Conservation (phyloP, 2,329 filamentous ascomycete genomes). For the Aspergillus clavatus region DNA sequence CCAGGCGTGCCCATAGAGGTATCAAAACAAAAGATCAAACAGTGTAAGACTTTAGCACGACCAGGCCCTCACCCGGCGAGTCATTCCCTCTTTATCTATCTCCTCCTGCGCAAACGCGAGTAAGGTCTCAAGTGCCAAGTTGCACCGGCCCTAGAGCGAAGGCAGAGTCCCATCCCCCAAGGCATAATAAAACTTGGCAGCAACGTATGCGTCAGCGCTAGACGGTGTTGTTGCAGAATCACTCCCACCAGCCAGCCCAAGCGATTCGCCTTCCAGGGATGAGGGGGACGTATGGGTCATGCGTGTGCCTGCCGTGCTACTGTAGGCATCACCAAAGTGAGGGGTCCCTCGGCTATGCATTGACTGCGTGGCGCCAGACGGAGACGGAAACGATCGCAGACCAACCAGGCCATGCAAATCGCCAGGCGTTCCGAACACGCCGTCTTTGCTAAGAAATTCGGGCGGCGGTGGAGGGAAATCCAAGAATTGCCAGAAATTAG, state of each 20-base stretch:
- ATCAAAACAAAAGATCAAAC: too few relatives aligned
- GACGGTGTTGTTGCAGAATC: not conserved
- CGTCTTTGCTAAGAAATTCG: not conserved
- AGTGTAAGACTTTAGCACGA: too few relatives aligned
- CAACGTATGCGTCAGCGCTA: not conserved
- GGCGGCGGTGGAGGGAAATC: not conserved
- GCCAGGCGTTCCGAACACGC: not conserved
- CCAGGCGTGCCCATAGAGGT: too few relatives aligned
- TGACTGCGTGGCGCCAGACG: too few relatives aligned
- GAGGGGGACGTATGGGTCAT: not conserved
- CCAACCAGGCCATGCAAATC: not conserved
- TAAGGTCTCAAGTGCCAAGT: too few relatives aligned
- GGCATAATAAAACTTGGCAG: not conserved
- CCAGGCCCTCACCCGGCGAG: too few relatives aligned
- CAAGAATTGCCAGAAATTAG: not conserved
- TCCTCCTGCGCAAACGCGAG: too few relatives aligned
- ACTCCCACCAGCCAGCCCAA: not conserved
- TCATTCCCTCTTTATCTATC: too few relatives aligned
- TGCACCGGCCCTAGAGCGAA: not conserved
- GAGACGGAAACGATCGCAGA: too few relatives aligned
- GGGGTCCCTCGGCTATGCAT: too few relatives aligned
- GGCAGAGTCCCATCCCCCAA: not conserved
- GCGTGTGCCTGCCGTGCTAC: not conserved
- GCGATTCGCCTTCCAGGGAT: not conserved
- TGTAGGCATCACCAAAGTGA: not conserved